Conservation (phyloP, 2,329 filamentous ascomycete species). For the Pseudopithomyces maydicus region DNA sequence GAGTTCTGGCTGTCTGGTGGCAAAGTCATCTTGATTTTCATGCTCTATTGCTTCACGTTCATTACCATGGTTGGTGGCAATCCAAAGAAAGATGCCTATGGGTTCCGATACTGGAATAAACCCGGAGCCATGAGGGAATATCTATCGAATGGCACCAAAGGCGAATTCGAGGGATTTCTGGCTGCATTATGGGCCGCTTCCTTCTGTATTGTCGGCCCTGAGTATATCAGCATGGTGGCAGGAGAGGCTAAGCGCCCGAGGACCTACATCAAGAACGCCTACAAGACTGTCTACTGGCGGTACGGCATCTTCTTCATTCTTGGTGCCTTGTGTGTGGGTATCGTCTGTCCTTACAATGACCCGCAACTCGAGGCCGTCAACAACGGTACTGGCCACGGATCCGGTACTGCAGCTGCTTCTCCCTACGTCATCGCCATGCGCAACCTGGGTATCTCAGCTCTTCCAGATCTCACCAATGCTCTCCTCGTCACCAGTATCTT, state of each 20-base stretch:
- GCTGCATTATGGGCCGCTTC: conserved; percentile 48
- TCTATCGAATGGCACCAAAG: conserved; percentile 28
- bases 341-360: conserved; percentile 66
- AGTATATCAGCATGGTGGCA: conserved; percentile 56
- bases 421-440: conserved; percentile 68
- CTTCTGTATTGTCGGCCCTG: conserved; percentile 55
- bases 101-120: conserved; percentile 52
- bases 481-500: conserved; percentile 60
- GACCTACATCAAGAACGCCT: conserved; percentile 53
- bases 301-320: conserved; percentile 55
- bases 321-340: conserved; percentile 51
- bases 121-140: conserved; percentile 42
- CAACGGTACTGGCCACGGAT: conserved; percentile 26
- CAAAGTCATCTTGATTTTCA: conserved; percentile 54
- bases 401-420: conserved; percentile 60
- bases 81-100: conserved; percentile 47
- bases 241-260: conserved; percentile 54
- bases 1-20: conserved; percentile 54
- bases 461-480: conserved; percentile 65
- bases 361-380: conserved; percentile 67
- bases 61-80: conserved; percentile 53
- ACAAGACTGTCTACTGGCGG: conserved; percentile 55
- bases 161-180: conserved; percentile 44
- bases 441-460: conserved; percentile 57
- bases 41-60: conserved; percentile 54